Conservation (phyloP, 2,329 filamentous ascomycete genomes). For the Thyridium curvatum region DNA sequence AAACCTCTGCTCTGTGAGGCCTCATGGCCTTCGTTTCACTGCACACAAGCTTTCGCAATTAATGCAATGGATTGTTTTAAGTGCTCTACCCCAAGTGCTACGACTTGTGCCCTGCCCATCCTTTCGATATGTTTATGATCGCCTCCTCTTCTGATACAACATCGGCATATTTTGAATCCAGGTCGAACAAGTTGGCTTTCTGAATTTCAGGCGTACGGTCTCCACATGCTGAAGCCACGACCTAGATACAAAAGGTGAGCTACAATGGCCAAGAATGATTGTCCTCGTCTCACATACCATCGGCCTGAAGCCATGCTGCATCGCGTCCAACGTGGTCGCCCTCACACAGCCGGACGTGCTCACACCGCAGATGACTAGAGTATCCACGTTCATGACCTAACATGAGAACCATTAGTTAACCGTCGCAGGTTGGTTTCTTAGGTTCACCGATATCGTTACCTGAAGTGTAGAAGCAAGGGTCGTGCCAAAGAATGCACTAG, state of each 20-base stretch:
- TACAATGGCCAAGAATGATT: not conserved
- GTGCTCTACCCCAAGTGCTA: no score
- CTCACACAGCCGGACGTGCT: conserved; percentile 40
- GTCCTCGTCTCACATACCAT: conserved; percentile 24
- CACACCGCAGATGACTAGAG: conserved; percentile 38
- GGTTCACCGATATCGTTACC: not conserved
- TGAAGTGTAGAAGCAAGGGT: conserved; percentile 19
- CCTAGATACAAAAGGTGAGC: conserved; percentile 14
- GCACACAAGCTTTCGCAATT: no score
- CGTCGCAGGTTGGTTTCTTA: not conserved
- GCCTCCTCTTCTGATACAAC: conserved; percentile 34
- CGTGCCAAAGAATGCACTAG: conserved; percentile 38
- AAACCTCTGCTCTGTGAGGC: no score
- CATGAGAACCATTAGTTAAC: no score
- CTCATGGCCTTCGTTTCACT: no score
- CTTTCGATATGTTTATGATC: conserved; percentile 8
- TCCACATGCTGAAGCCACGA: conserved; percentile 37
- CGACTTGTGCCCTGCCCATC: no score
- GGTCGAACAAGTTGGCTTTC: conserved; percentile 35
- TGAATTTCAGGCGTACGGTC: conserved; percentile 36
- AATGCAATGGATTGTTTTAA: no score
- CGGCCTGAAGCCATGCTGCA: conserved; percentile 34
- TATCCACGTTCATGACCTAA: conserved; percentile 22
- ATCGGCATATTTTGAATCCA: conserved; percentile 39
- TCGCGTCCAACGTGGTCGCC: conserved; percentile 34